Base-by-base conservation (phyloP, 306 rosid genomes). In the cucumber (Cucumis sativus) region DNA sequence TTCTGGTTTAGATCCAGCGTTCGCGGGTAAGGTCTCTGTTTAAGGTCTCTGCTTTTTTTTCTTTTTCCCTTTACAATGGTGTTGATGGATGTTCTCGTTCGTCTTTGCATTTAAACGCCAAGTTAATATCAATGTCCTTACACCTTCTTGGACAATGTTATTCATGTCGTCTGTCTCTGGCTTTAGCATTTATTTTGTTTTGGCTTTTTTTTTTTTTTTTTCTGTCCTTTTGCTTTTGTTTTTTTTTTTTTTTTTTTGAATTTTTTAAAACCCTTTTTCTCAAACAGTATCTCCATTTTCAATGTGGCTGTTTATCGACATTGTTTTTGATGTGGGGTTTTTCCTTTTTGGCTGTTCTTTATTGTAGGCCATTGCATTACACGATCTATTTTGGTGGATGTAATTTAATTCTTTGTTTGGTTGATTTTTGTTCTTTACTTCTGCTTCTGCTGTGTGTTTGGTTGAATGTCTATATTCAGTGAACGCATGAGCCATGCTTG, bases 1-100 rank as follows among this genome's bases (percentile, higher is more conserved):
- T 62, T 66, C 85, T 21, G 80, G 75, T 66, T 80, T 88, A 80
- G 88, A 85, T 74, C 77, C 89, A n/a, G 63, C 56, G 49, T 79
- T 76, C 77, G 75, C 87, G 70, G 96, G 97, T 85, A 20, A 49
- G 81, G 63, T 41, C 35, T 60, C 77, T 18, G 72, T 65, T 70
- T 67, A 18, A 64, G 57, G 14, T 40, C 43, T 33, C 37, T 33
- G 37, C 37, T 33, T 33, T 5, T 33, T 33, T 33, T 33, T 33
- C 0, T 33, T 33, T 33, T 33, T 33, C 5, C 37, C 5, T 33
- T 33, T 8, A 21, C 40, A 11, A 57, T 65, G 60, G 72, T 79
- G 73, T 20, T 73, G 37, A 13, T 70, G 23, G 72, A 51, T 70
- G 78, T 18, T 55, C 23, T 61, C 2, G 14, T 52, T 80, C 64